Evolutionary conservation across 345 rosid genomes (phyloP), one percentile per base, ranked within the genome.

Genomic region (Carallia pectinifolia): DNA sequence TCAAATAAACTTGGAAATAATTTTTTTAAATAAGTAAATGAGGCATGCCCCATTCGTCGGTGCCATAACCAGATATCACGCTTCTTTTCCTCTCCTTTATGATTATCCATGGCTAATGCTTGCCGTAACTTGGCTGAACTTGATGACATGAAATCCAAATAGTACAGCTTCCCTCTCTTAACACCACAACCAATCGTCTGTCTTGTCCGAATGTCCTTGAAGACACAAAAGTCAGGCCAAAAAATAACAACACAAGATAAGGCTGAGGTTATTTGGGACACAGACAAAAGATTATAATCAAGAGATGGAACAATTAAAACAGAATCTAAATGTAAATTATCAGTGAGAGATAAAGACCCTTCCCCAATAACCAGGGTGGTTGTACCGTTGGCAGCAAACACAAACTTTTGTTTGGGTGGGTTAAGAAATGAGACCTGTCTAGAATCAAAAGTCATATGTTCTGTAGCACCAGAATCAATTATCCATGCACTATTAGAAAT

Each of bases 151-250:
- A 67, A 37, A 6, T 56, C 53, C 34, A 67, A 34, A 1, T 66
- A 36, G 47, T 53, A 66, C 1, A 66, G 0, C 5, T 66, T 66
- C 12, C 19, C 55, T 67, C 1, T 0, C 10, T 9, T 66, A 66
- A 54, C 37, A 53, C 37, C 50, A 54, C 7, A 37, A 19, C 13
- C 36, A 55, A 56, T 67, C 16, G 4, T 55, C 62, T 56, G 3
- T 58, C 6, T 67, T 27, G 71, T 67, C 23, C 38, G 4, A 36
- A 67, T 55, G 38, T 56, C 38, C 13, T 67, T 17, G 37, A 56
- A 17, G 1, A 67, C 0, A 38, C 15, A 38, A 39, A 9, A 23
- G 5, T 39, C 54, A 16, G 23, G 38, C 36, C 1, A 67, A 27
- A 67, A 67, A 8, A 48, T 48, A 15, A 52, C 55, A 52, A 0